Percentiles rank a stretch among this genome's conserved stretches.
These are phyloP conservation scores for Alternaria solani DNA, from an alignment of 2,329 filamentous ascomycete species.

Conservation along the genomic window DNA sequence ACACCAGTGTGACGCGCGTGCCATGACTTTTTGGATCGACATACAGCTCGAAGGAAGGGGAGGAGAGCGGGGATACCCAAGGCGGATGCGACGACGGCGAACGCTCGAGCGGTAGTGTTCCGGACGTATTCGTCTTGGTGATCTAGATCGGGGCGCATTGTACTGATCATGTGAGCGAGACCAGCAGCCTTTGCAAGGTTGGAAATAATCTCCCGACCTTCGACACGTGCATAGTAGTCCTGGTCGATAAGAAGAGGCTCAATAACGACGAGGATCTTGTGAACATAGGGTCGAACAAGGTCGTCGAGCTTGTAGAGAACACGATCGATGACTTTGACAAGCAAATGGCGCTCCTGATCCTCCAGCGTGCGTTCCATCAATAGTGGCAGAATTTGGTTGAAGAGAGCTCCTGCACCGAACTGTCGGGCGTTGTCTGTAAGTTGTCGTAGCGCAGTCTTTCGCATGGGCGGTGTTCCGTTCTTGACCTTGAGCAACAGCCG, in stretches of 20 bases:
- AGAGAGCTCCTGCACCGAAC: constrained; percentile 91
- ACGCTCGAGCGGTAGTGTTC: constrained; percentile 96
- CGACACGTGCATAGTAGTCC: constrained; percentile 98
- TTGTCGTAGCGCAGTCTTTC: constrained; percentile 96
- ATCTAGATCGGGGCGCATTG: constrained; percentile 98
- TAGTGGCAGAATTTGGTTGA: constrained; percentile 95
- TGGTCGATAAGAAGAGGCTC: constrained; percentile 99
- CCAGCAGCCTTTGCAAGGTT: constrained; percentile 97
- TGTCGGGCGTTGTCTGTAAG: constrained; percentile 96
- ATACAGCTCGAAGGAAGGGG: constrained; percentile 94
- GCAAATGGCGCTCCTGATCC: constrained; percentile 95
- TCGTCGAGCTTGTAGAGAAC: constrained; percentile 99
- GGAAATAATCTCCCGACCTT: constrained; percentile 98
- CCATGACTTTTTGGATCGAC: constrained; percentile 98
- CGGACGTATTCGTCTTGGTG: constrained; percentile 98
- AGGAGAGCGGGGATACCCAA: constrained; percentile 94
- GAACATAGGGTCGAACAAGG: constrained; percentile 92
- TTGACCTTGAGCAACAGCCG: constrained; percentile 95
- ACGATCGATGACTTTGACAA: constrained; percentile 99
- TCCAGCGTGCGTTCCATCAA: constrained; percentile 99
- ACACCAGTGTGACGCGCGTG: constrained; percentile 97
- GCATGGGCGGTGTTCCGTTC: constrained; percentile 97
- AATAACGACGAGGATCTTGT: constrained; percentile 98
- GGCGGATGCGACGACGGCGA: constrained; percentile 95
- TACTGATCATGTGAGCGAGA: constrained; percentile 98